These are phyloP conservation scores for Corinectria fuckeliana DNA, from an alignment of 2,329 filamentous ascomycete genomes.

Conservation along the genomic window DNA sequence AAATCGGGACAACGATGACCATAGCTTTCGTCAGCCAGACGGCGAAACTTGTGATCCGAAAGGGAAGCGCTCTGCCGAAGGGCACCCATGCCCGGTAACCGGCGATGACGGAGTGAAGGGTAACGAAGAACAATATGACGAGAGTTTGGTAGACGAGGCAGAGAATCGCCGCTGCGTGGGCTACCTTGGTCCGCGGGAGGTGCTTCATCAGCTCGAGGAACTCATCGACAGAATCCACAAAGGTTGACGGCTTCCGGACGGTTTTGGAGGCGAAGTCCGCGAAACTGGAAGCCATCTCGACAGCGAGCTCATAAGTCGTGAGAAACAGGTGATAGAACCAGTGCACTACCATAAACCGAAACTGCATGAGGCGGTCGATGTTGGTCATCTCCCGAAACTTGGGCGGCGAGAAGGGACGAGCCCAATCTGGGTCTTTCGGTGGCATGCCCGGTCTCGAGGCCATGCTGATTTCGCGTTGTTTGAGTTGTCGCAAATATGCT, in stretches of 20 bases:
- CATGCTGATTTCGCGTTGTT: neutral
- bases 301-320: neutral
- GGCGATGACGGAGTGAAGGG: neutral
- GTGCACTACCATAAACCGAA: neutral
- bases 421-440: neutral
- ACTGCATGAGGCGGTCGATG: neutral
- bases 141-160: neutral
- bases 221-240: neutral
- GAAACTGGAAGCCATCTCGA: neutral
- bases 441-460: neutral
- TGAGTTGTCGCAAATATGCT: neutral
- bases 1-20: neutral
- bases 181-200: too few relatives aligned
- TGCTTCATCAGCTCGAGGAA: too few relatives aligned
- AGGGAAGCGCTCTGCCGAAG: neutral
- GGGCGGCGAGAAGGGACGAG: neutral
- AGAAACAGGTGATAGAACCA: neutral
- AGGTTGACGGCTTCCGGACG: too few relatives aligned
- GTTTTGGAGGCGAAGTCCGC: too few relatives aligned
- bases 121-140: neutral
- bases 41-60: neutral
- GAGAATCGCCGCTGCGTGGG: too few relatives aligned
- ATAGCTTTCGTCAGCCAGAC: neutral
- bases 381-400: neutral
- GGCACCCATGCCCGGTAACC: neutral